Evolutionary conservation across 2,329 filamentous ascomycete species (phyloP).

Genomic region (Apiospora rasikravindrae): DNA sequence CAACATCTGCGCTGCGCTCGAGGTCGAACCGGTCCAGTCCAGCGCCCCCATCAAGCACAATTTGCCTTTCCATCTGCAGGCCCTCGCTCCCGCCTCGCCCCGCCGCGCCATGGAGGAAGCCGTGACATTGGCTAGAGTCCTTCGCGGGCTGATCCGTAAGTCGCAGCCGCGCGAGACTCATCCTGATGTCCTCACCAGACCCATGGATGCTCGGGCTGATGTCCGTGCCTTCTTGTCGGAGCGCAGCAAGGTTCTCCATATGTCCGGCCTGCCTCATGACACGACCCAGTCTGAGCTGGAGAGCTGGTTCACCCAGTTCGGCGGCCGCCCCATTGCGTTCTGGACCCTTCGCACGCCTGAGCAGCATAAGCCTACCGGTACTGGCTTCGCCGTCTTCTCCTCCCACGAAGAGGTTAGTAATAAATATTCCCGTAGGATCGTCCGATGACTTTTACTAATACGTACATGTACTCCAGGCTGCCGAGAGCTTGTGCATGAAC

Average conservation of each 20-base stretch:
- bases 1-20: constrained; percentile 97
- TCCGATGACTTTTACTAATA: constrained; percentile 13
- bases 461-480: constrained; percentile 65
- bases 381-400: constrained; percentile 97
- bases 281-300: constrained; percentile 98
- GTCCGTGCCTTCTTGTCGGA: constrained; percentile 95
- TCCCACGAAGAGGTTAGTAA: constrained; percentile 93
- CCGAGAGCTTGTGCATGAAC: constrained; percentile 98
- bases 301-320: constrained; percentile 99
- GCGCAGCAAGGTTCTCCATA: constrained; percentile 96
- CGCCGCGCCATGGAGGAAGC: constrained; percentile 98
- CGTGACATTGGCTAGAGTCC: constrained; percentile 88
- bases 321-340: constrained; percentile 95
- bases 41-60: constrained; percentile 99
- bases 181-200: constrained; percentile 90
- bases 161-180: constrained; percentile 94
- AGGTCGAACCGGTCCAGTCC: constrained; percentile 96
- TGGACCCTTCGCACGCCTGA: constrained; percentile 98
- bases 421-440: not conserved
- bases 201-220: constrained; percentile 96
- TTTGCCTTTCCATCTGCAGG: constrained; percentile 95
- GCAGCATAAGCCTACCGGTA: constrained; percentile 99
- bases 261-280: constrained; percentile 96
- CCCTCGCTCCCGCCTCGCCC: constrained; percentile 91
- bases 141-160: constrained; percentile 92